Conservation (phyloP, 176 grass and related monocot species). For the Oryza glumipatula region DNA sequence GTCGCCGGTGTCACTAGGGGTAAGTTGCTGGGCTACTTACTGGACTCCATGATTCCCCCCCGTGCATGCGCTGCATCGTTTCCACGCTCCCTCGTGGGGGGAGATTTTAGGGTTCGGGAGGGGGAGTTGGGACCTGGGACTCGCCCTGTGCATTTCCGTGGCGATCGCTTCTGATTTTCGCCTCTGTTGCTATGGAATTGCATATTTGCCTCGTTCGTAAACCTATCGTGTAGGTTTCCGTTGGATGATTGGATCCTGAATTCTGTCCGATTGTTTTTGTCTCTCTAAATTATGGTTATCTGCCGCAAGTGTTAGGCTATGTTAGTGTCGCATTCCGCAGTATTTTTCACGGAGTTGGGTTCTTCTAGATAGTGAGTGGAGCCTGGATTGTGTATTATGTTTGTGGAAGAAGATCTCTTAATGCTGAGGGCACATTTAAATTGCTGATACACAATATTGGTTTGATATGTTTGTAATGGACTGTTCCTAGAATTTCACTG, state of each 20-base stretch:
- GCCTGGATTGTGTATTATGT: background rate
- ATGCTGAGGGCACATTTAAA: background rate
- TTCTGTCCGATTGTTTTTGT: background rate
- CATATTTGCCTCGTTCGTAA: background rate
- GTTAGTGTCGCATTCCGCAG: too few species aligned
- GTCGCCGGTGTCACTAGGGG: background rate
- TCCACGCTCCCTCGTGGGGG: background rate
- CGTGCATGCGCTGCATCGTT: background rate
- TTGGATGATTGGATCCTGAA: background rate
- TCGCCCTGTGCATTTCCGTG: background rate
- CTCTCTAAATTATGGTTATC: constrained; percentile 13
- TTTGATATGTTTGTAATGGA: constrained; percentile 25
- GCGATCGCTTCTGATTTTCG: background rate
- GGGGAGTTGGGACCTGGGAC: background rate
- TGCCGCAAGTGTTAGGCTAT: background rate
- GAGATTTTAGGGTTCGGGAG: background rate
- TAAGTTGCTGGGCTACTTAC: background rate
- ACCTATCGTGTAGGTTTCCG: background rate
- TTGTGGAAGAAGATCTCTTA: constrained; percentile 23
- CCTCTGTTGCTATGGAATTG: background rate
- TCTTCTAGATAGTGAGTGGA: background rate
- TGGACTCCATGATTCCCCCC: background rate
- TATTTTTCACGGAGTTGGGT: background rate
- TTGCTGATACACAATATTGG: background rate
- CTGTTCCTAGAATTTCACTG: background rate